Evolutionary conservation across 2,329 filamentous ascomycete genomes (phyloP).

Genomic region (Teratosphaeria viscida): DNA sequence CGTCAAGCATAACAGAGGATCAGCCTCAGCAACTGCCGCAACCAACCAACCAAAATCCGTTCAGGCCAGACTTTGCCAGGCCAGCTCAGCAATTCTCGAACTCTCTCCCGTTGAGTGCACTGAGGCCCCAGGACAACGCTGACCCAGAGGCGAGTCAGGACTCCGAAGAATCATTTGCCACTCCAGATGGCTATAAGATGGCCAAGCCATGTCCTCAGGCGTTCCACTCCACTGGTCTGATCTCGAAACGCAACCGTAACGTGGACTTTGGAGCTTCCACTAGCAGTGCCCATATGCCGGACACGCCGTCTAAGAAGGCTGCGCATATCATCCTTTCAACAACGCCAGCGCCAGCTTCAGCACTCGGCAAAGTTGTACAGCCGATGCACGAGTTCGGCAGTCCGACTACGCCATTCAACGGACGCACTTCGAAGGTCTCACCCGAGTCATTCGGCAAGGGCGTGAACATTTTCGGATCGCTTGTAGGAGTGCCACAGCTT

Average conservation of each 20-base stretch:
- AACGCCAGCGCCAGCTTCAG: slow-evolving; percentile 44
- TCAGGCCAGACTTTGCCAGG: slow-evolving; percentile 40
- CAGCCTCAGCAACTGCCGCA: slow-evolving; percentile 6
- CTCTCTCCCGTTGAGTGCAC: slow-evolving; percentile 59
- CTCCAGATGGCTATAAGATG: slow-evolving; percentile 65
- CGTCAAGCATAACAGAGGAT: slow-evolving; percentile 60
- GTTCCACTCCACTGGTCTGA: slow-evolving; percentile 87
- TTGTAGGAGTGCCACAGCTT: slow-evolving; percentile 37
- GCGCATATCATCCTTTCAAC: slow-evolving; percentile 54
- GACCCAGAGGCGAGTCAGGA: slow-evolving; percentile 27
- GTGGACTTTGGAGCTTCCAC: slow-evolving; percentile 53
- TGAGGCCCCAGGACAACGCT: slow-evolving; percentile 39
- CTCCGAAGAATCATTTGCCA: slow-evolving; percentile 51
- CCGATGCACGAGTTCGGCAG: slow-evolving; percentile 64
- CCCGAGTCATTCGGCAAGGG: slow-evolving; percentile 58
- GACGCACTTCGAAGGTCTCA: slow-evolving; percentile 49
- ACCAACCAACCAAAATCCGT: neutral
- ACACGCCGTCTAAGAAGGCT: slow-evolving; percentile 92
- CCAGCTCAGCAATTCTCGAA: slow-evolving; percentile 55
- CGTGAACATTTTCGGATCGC: slow-evolving; percentile 51
- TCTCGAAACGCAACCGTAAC: slow-evolving; percentile 82
- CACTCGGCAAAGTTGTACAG: slow-evolving; percentile 49
- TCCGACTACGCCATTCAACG: slow-evolving; percentile 72
- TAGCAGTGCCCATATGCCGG: slow-evolving; percentile 63
- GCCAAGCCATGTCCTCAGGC: slow-evolving; percentile 69